Base-by-base conservation (phyloP, 768 basidiomycete genomes). In the Candolleomyces aberdarensis region DNA sequence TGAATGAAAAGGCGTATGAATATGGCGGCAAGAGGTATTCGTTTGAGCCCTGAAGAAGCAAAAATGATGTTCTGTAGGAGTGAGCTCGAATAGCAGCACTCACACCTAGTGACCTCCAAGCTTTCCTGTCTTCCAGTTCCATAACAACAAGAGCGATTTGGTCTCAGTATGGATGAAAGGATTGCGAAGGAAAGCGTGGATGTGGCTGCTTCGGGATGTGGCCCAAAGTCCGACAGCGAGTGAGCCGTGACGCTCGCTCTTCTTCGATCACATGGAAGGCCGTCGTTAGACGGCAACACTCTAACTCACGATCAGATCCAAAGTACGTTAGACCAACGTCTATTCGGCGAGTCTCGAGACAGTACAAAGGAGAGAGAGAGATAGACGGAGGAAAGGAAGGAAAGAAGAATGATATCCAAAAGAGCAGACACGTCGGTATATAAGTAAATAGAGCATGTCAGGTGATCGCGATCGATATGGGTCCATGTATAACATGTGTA, bases 81-180 rank as follows among this genome's bases (percentile, higher is more conserved):
- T 54, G 14, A 43, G 48, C 20, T n/a, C 10, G 54, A 13, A 55
- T 40, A 58, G 26, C 20, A 10, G 2, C 13, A 74, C 80, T 44
- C 64, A 85, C 85, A 51, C 80, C 73, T 43, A 83, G n/a, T n/a
- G n/a, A n/a, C n/a, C n/a, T n/a, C n/a, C 63, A 10, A 72, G 13
- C 9, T 66, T 62, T 0, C 80, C 82, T 0, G 72, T 77, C 59
- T 68, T 75, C 85, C 85, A 86, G 56, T 84, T 80, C 83, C 83
- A 86, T 6, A 81, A 69, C 20, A 81, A 32, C 5, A 82, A 65
- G 1, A 73, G 71, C 2, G 74, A 67, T n/a, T 66, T 66, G 4
- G 43, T 57, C 3, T 64, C 63, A 3, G 73, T 72, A 10, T 63
- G 69, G 10, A 77, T 68, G 69, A 82, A 80, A 53, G 66, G 26